Conservation (phyloP, 2,329 filamentous ascomycete genomes). For the Kalmusia sp. region DNA sequence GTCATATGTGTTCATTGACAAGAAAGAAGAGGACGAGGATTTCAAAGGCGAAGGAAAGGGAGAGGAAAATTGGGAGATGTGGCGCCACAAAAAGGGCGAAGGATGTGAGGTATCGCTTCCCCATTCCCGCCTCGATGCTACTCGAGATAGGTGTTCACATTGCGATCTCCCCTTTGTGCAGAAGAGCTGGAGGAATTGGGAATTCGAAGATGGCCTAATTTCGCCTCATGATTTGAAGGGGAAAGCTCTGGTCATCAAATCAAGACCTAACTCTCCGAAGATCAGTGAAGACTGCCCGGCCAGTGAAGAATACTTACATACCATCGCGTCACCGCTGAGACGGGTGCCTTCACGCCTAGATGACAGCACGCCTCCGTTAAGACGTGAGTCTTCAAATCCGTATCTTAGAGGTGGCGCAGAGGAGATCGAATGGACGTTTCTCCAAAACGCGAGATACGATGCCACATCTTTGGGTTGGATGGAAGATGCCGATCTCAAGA, state of each 20-base stretch:
- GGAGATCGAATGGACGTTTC: background rate
- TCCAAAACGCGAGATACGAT: background rate
- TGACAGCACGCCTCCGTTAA: background rate
- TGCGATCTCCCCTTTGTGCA: constrained; percentile 5
- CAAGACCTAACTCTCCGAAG: background rate
- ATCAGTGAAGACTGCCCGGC: background rate
- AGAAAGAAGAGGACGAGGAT: background rate
- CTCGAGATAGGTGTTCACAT: background rate
- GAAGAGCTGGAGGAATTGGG: background rate
- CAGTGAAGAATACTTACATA: no score
- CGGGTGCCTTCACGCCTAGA: no score
- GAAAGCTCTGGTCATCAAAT: background rate
- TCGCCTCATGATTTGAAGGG: background rate
- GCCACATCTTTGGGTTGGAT: background rate
- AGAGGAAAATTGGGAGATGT: constrained; percentile 1
- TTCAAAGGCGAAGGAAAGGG: background rate
- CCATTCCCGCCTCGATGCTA: background rate
- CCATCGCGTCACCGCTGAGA: no score
- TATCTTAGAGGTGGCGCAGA: constrained; percentile 3
- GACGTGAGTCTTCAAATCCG: background rate
- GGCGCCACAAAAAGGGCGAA: constrained; percentile 2
- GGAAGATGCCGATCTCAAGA: background rate
- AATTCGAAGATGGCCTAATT: background rate
- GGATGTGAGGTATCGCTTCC: constrained; percentile 10
- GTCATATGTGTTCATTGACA: background rate